Base-by-base conservation (phyloP, 345 rosid genomes). In the Cochlearia excelsa region DNA sequence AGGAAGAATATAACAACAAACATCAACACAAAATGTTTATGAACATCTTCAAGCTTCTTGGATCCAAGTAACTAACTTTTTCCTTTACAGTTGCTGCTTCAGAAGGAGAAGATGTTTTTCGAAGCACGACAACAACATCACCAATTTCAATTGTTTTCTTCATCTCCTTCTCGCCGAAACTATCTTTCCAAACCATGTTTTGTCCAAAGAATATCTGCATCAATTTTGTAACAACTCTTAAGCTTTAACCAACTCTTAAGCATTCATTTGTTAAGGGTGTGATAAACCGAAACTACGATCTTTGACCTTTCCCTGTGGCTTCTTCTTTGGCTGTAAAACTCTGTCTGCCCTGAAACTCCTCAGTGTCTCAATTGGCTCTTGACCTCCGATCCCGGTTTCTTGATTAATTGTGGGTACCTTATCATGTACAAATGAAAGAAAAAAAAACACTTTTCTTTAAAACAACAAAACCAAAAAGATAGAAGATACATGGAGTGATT, bases 331-430 rank as follows among this genome's bases (percentile, higher is more conserved):
- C 63, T 84, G 88, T 76, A 92, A 47, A 8, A 75, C 83, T 66
- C 69, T 80, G 67, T 83, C 96, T 0, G 93, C 80, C 53, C 90
- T 78, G 67, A 79, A 59, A 51, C 69, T 70, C 80, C 2, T 83
- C 23, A 88, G 68, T 57, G 93, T 84, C 59, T 78, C 82, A 43
- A 60, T 84, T 33, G 95, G 95, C 60, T 92, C 95, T 9, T 80
- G 5, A 44, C 87, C 88, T 30, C 69, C 78, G 23, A 71, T 38
- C 26, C 80, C 95, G 4, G 84, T 86, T 11, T 75, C 87, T 78
- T 86, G 96, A 70, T 79, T 63, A 43, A 92, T 80, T 1, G 93
- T 66, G 0, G 96, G 96, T 43, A 92, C 55, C 95, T 91, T 66
- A 34, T 51, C 53, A 53, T 16, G 23, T 4, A 45, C 16, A 10